These are phyloP conservation scores for Vaccinium darrowii DNA, from an alignment of 148 eudicot species.

Conservation along the genomic window DNA sequence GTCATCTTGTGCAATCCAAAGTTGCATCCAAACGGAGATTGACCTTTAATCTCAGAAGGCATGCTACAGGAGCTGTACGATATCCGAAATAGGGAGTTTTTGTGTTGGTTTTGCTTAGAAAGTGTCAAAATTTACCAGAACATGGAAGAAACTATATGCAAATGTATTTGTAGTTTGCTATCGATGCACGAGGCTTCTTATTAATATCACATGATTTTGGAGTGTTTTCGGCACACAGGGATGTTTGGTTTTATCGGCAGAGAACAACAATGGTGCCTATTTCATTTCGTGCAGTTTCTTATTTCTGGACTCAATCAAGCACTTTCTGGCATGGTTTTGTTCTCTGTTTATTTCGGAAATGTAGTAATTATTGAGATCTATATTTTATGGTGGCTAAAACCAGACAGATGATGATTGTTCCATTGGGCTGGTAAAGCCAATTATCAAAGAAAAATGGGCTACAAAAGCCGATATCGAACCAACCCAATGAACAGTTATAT, in stretches of 20 bases:
- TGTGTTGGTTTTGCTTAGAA: background rate
- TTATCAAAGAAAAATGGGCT: too few species aligned
- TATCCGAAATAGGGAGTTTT: background rate
- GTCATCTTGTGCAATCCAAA: background rate
- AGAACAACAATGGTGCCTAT: background rate
- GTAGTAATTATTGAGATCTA: too few species aligned
- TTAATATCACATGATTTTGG: background rate
- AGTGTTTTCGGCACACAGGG: background rate
- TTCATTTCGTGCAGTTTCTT: background rate
- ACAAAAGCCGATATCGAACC: too few species aligned
- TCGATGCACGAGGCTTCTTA: background rate
- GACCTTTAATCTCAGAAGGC: background rate
- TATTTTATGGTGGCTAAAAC: too few species aligned
- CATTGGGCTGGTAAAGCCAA: too few species aligned
- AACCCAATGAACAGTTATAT: too few species aligned
- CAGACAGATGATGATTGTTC: too few species aligned
- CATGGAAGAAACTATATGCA: background rate
- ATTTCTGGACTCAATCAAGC: background rate
- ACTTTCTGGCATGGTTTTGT: background rate
- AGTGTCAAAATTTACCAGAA: background rate
- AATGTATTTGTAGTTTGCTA: background rate
- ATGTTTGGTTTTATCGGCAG: background rate
- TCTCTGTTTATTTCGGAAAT: background rate
- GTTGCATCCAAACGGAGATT: background rate
- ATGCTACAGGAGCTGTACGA: background rate